Evolutionary conservation across 331 rosid species (phyloP), one percentile per base, ranked within the genome.

Genomic region (Cydonia oblonga): DNA sequence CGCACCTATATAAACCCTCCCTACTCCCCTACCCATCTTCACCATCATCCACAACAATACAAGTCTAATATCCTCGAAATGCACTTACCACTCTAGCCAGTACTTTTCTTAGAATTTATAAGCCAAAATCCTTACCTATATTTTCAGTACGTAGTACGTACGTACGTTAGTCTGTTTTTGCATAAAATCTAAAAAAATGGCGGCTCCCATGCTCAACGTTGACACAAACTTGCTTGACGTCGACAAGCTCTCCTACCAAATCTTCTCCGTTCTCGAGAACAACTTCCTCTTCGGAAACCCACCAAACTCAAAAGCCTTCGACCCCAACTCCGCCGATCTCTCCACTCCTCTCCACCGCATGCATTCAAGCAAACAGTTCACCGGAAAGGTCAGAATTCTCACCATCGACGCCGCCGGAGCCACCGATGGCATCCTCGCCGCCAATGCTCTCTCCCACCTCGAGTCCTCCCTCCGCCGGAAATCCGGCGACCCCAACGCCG

Each of bases 371-470:
- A 89, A 80, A 20, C 64, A 80, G 23, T 20, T 46, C 49, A 32
- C 79, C 22, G 96, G 96, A 0, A 93, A 86, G 54, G 98, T 90
- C 24, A 76, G 97, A 25, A 79, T 93, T 81, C 87, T 93, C 66
- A 73, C 88, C 85, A 91, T 93, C 44, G 98, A 93, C 75, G 96
- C 97, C 0, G 78, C 80, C 66, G 96, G 96, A 1, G 76, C 90
- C 79, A 91, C 98, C 69, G 92, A 88, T 40, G 98, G 98, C 23
- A 79, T 93, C 68, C 90, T 93, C 5, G 96, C 98, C 13, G 96
- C 96, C 9, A 87, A 80, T 1, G 75, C 98, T 7, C 95, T 93
- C 3, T 78, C 84, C 1, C 89, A 81, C 62, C 89, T 93, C 12
- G 98, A 93, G 70, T 28, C 88, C 57, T 84, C 75, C 73, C 81